Evolutionary conservation across 768 basidiomycete genomes (phyloP).

Genomic region (Chalciporus chontae): DNA sequence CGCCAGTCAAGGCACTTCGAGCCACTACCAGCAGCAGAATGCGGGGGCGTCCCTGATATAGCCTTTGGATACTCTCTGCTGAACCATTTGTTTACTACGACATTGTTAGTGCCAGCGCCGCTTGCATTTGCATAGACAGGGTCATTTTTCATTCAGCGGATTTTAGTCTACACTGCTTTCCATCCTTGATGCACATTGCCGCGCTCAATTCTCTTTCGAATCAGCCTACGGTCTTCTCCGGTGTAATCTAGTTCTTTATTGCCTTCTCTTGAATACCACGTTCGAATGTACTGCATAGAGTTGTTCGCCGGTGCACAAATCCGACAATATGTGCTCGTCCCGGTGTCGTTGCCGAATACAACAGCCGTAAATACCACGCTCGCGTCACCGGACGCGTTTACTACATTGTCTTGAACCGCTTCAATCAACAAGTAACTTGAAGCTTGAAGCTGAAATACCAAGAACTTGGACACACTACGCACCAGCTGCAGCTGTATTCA

Average conservation of each 20-base stretch:
- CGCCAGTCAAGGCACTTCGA: conserved; percentile 14
- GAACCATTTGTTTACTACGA: conserved; percentile 1
- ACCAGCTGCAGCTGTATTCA: conserved; percentile 1
- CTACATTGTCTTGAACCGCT: background rate
- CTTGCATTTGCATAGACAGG: background rate
- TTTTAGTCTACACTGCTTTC: conserved; percentile 7
- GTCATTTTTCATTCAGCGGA: conserved; percentile 3
- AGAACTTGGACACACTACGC: no score
- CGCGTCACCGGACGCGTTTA: conserved; percentile 7
- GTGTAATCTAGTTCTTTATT: conserved; percentile 24
- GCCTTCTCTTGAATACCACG: conserved; percentile 17
- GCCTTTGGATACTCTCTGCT: conserved; percentile 7
- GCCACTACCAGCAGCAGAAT: conserved; percentile 39
- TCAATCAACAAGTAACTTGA: no score
- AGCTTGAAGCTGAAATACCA: no score
- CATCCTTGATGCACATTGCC: conserved; percentile 6
- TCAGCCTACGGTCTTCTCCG: background rate
- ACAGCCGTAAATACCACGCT: conserved; percentile 17
- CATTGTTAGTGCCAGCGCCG: conserved; percentile 4
- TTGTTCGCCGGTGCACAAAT: background rate
- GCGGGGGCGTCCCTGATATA: conserved; percentile 49
- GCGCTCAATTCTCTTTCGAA: conserved; percentile 3
- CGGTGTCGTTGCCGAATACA: conserved; percentile 8
- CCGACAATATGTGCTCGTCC: no score
- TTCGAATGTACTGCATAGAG: conserved; percentile 6